Percentiles rank a stretch among this genome's conserved stretches.
phyloP scores from a whole-genome alignment of 345 rosid species.

The Brassica napus region Da-Ae NC_063452.1:50661501-50662000 shows the following conservation, averaged over 20 bases:
- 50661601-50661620: conserved; percentile 42
- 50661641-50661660: conserved; percentile 40
- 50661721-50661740: conserved; percentile 29
- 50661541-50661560: background rate
- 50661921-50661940: conserved; percentile 57
- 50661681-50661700: conserved; percentile 33
- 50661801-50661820: conserved; percentile 38
- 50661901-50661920: conserved; percentile 57
- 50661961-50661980: conserved; percentile 55
- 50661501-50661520: background rate
- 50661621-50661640: conserved; percentile 42
- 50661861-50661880: background rate
- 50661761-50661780: background rate
- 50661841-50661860: conserved; percentile 19
- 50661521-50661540: background rate
- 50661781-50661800: background rate
- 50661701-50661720: conserved; percentile 41
- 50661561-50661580: background rate
- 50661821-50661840: conserved; percentile 37
- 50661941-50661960: conserved; percentile 27
- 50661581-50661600: conserved; percentile 41
- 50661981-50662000: conserved; percentile 48
- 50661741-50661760: background rate
- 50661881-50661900: conserved; percentile 37
- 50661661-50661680: conserved; percentile 35